Percentiles rank a stretch among this genome's conserved stretches.
These are phyloP conservation scores for Taiwanofungus camphoratus DNA, from an alignment of 1,284 basidiomycete genomes.

Conservation along the genomic window DNA sequence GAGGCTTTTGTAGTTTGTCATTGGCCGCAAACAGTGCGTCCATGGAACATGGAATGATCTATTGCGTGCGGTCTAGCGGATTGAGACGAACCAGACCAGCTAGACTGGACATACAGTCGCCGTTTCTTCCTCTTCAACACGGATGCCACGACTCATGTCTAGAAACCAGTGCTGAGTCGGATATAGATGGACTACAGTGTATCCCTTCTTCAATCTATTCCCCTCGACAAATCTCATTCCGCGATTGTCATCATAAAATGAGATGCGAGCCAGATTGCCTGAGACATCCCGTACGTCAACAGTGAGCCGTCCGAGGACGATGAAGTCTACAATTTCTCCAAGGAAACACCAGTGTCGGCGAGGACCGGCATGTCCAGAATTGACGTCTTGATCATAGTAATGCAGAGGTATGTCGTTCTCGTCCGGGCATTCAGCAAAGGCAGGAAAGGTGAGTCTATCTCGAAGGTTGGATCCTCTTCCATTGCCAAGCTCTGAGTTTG, in stretches of 20 bases:
- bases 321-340: constrained; percentile 7
- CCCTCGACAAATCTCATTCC: background rate
- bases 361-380: background rate
- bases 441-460: constrained; percentile 5
- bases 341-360: constrained; percentile 9
- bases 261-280: background rate
- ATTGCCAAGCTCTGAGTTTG: no score
- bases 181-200: constrained; percentile 9
- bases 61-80: background rate
- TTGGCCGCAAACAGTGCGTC: constrained; percentile 1
- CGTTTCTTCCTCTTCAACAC: constrained; percentile 1
- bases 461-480: constrained; percentile 5
- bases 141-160: constrained; percentile 1
- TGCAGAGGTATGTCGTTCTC: constrained; percentile 2
- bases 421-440: constrained; percentile 5
- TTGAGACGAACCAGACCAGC: background rate
- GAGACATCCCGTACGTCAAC: background rate
- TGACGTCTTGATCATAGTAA: background rate
- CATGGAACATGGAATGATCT: constrained; percentile 10
- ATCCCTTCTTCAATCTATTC: constrained; percentile 1
- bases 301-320: background rate
- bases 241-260: constrained; percentile 5
- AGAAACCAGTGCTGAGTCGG: constrained; percentile 3
- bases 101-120: constrained; percentile 3
- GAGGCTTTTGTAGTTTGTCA: constrained; percentile 3